Evolutionary conservation across 75 land plant genomes (phyloP), one percentile per base, ranked within the genome.

Genomic region (Picea sitchensis): DNA sequence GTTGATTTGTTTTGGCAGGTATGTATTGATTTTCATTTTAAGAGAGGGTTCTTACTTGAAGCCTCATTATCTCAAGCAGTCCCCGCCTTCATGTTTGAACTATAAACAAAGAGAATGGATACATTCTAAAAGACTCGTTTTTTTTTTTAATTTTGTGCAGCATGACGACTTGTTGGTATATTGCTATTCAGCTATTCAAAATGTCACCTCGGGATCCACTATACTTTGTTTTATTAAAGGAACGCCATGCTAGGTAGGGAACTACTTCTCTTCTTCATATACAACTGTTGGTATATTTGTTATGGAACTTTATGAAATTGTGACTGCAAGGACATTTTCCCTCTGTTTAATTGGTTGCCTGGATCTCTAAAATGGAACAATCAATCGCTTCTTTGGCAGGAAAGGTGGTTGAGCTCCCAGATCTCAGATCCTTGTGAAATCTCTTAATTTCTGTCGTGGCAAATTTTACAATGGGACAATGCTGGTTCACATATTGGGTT

Each of bases 1-100:
- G 51, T 69, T 82, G 21, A 18, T 85, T 26, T 78, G 76, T 80
- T 82, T 85, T 82, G 86, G 86, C 80, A 85, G 86, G 86, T 83
- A 82, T 51, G 63, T 82, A 32, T 56, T 23, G 3, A 13, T 65
- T 65, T 30, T 13, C 36, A 65, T 65, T 65, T 32, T 65, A 14
- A 13, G 68, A 3, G 13, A 13, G 14, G 41, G 54, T 8, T 47
- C 9, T 47, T 47, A 47, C 54, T 47, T 47, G 54, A 47, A 47
- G 6, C 54, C 54, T 47, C 54, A 47, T 47, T 0, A 7, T 47
- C 9, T 47, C 54, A 47, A 7, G 54, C 54, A 47, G 54, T 7
- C 8, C 54, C 54, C 7, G 2, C 15, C 15, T 67, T 67, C 71
- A 34, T 62, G 41, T 67, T 32, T 34, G 44, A 67, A 47, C 54